A percentile compares a stretch with the other conserved stretches of the same genome.
Conservation (phyloP, 2,329 filamentous ascomycete species). For the Phoma sp. region DNA sequence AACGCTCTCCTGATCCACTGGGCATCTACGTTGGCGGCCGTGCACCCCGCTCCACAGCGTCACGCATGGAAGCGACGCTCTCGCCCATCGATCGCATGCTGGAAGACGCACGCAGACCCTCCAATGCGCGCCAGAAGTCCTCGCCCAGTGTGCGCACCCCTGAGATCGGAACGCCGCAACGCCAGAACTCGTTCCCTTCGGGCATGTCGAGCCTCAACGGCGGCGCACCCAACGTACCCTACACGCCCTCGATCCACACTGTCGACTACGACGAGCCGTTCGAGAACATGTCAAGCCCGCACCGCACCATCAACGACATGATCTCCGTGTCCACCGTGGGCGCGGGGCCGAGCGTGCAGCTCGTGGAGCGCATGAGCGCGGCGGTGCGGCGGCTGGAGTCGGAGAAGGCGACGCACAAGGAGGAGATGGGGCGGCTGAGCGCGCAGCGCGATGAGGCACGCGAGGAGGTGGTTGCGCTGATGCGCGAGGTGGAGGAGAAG, state of each 20-base stretch:
- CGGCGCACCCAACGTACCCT: slow-evolving; percentile 32
- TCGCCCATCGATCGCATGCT: slow-evolving; percentile 47
- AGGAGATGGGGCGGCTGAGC: slow-evolving; percentile 80
- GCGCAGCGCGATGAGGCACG: slow-evolving; percentile 90
- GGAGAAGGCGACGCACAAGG: slow-evolving; percentile 86
- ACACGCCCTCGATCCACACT: slow-evolving; percentile 56
- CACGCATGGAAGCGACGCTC: slow-evolving; percentile 35
- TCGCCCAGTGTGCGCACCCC: slow-evolving; percentile 43
- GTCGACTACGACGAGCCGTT: slow-evolving; percentile 57
- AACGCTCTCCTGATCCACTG: slow-evolving; percentile 48
- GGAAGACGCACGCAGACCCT: slow-evolving; percentile 44
- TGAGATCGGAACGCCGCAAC: slow-evolving; percentile 40
- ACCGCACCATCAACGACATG: slow-evolving; percentile 73
- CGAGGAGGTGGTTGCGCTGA: slow-evolving; percentile 86
- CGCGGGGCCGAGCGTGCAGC: slow-evolving; percentile 89
- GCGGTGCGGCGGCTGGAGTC: slow-evolving; percentile 88
- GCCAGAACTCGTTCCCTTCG: slow-evolving; percentile 45
- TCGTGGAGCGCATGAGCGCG: slow-evolving; percentile 95
- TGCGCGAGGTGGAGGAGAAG: slow-evolving; percentile 82
- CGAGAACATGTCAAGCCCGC: slow-evolving; percentile 65
- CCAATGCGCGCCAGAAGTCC: slow-evolving; percentile 42
- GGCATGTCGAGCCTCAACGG: slow-evolving; percentile 47
- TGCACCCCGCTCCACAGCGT: slow-evolving; percentile 41
- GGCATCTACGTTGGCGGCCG: slow-evolving; percentile 38
- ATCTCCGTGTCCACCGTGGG: slow-evolving; percentile 87